phyloP scores from a whole-genome alignment of 2,329 filamentous ascomycete genomes.

The Trichophyton schoenleinii region DNA sequence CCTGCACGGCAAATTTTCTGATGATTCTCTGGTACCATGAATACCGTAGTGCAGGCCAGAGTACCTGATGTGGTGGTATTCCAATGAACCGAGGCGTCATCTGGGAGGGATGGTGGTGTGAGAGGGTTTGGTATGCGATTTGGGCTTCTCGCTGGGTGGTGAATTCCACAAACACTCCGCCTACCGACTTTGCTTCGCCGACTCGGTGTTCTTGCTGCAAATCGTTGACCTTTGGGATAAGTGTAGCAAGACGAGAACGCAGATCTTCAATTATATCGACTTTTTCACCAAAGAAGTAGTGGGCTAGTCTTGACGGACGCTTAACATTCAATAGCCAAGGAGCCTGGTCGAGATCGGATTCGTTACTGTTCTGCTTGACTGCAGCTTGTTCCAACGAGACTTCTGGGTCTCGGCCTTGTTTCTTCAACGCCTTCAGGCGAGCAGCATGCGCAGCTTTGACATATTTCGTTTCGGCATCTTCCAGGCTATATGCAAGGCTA shows the following conservation, averaged over 20 bases:
- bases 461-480: slow-evolving; percentile 75
- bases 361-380: slow-evolving; percentile 17
- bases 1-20: slow-evolving; percentile 54
- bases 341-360: slow-evolving; percentile 20
- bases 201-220: slow-evolving; percentile 53
- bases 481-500: slow-evolving; percentile 62
- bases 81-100: slow-evolving; percentile 82
- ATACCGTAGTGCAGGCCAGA: slow-evolving; percentile 73
- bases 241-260: slow-evolving; percentile 57
- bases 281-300: slow-evolving; percentile 64
- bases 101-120: slow-evolving; percentile 73
- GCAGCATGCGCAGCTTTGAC: slow-evolving; percentile 64
- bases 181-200: slow-evolving; percentile 52
- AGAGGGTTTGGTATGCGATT: slow-evolving; percentile 68
- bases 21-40: slow-evolving; percentile 73
- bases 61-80: slow-evolving; percentile 68
- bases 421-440: slow-evolving; percentile 47
- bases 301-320: slow-evolving; percentile 63
- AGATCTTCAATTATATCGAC: slow-evolving; percentile 87
- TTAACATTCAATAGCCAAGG: slow-evolving; percentile 35
- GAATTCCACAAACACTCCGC: slow-evolving; percentile 85
- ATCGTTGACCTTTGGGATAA: slow-evolving; percentile 56
- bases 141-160: slow-evolving; percentile 69
- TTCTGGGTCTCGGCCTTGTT: slow-evolving; percentile 6
- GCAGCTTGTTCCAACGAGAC: slow-evolving; percentile 26